Conservation (phyloP, 163 green algal species). For the Trebouxiophyceae sp. region DNA sequence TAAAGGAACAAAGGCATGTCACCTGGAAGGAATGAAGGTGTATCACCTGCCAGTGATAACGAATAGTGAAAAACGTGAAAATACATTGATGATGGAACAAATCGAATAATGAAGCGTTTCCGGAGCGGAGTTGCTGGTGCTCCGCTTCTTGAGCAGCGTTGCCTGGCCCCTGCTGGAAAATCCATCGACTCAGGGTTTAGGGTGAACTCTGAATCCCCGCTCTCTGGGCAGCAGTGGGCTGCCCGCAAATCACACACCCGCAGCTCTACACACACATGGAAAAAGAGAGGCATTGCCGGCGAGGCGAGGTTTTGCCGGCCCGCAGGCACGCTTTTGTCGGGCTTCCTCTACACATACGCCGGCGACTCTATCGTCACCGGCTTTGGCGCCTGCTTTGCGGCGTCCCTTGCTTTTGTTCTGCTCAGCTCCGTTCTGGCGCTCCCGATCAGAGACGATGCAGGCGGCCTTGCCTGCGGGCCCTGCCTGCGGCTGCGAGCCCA, state of each 20-base stretch:
- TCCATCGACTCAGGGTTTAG: neutral
- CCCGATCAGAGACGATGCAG: conserved; percentile 42
- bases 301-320: too few species aligned
- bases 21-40: too few species aligned
- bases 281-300: neutral
- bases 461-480: conserved; percentile 32
- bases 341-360: conserved; percentile 65
- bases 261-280: neutral
- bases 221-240: neutral
- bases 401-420: conserved; percentile 44
- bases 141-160: too few species aligned
- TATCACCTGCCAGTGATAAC: too few species aligned
- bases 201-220: too few species aligned
- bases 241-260: too few species aligned
- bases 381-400: conserved; percentile 73
- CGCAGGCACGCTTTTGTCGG: conserved; percentile 59
- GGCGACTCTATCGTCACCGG: conserved; percentile 42
- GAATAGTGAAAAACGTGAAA: too few species aligned
- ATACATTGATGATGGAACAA: too few species aligned
- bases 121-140: too few species aligned
- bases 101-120: too few species aligned
- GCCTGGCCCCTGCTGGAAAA: neutral
- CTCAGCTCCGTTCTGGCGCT: conserved; percentile 31
- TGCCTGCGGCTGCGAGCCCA: conserved; percentile 14
- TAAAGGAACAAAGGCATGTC: too few species aligned